phyloP scores from a whole-genome alignment of 202 grass and related monocot species.

The Thinopyrum obtusiflorum region DNA sequence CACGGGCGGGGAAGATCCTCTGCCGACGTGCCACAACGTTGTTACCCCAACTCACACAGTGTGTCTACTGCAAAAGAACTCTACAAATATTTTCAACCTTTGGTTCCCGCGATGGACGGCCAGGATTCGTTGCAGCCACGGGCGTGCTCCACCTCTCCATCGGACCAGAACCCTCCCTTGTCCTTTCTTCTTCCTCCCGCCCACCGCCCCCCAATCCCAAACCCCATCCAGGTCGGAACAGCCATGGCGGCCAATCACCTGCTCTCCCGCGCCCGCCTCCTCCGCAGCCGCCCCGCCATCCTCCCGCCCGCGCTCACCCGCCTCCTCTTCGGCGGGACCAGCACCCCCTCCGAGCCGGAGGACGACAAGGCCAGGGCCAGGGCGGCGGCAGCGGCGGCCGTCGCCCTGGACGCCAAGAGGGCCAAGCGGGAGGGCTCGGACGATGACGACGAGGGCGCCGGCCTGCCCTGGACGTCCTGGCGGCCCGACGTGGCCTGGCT shows the following conservation, averaged over 20 bases:
- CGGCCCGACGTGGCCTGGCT: constrained; percentile 85
- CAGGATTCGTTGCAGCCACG: neutral
- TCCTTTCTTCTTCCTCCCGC: neutral
- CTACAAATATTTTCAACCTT: neutral
- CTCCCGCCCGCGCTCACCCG: constrained; percentile 32
- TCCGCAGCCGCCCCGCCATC: constrained; percentile 19
- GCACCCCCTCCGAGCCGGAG: neutral
- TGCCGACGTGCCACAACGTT: too few relatives aligned
- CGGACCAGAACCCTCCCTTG: neutral
- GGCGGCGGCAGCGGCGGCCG: neutral
- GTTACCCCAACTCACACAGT: too few relatives aligned
- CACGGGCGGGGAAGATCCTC: too few relatives aligned
- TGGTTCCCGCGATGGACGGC: neutral
- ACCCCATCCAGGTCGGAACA: neutral
- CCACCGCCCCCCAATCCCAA: neutral
- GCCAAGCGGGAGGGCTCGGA: constrained; percentile 31
- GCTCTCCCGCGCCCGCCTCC: constrained; percentile 43
- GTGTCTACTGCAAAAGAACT: too few relatives aligned
- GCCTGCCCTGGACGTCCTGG: constrained; percentile 52
- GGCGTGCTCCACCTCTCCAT: neutral
- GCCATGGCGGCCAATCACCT: constrained; percentile 62
- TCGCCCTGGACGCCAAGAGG: constrained; percentile 8
- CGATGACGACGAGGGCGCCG: constrained; percentile 38
- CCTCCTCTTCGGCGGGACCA: constrained; percentile 31
- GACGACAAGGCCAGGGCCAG: constrained; percentile 7